Percentiles rank a stretch among this genome's conserved stretches.
These are phyloP conservation scores for Syzygium malaccense DNA, from an alignment of 441 rosid species.

Conservation along the genomic window DNA sequence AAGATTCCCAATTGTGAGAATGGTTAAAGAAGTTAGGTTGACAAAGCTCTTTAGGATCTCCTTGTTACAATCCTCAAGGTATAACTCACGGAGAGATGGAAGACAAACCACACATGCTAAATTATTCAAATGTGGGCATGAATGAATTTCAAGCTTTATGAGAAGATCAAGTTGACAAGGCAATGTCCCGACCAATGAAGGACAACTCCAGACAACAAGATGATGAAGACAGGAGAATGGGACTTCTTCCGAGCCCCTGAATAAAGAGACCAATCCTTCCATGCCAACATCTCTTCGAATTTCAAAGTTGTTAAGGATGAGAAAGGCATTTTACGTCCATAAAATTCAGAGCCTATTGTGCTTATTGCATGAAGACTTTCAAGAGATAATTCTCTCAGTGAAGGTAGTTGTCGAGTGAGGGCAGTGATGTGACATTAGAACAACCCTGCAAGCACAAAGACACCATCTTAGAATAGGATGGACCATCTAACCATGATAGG, in stretches of 20 bases:
- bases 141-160: background rate
- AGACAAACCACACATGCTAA: background rate
- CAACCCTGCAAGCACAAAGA: background rate
- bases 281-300: background rate
- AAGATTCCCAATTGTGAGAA: background rate
- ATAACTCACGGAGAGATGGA: background rate
- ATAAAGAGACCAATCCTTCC: background rate
- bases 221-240: background rate
- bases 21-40: background rate
- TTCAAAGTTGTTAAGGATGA: background rate
- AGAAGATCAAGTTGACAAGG: background rate
- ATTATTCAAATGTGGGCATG: background rate
- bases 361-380: background rate
- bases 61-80: background rate
- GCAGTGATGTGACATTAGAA: background rate
- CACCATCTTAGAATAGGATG: background rate
- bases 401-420: background rate
- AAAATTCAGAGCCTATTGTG: background rate
- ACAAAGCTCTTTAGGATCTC: background rate
- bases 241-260: fast-evolving
- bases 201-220: background rate
- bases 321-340: background rate
- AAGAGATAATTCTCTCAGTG: background rate
- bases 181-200: background rate
- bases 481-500: background rate